A percentile compares a stretch with the other conserved stretches of the same genome.
These are phyloP conservation scores for Vinca minor DNA, from an alignment of 257 asterid genomes.

Conservation along the genomic window DNA sequence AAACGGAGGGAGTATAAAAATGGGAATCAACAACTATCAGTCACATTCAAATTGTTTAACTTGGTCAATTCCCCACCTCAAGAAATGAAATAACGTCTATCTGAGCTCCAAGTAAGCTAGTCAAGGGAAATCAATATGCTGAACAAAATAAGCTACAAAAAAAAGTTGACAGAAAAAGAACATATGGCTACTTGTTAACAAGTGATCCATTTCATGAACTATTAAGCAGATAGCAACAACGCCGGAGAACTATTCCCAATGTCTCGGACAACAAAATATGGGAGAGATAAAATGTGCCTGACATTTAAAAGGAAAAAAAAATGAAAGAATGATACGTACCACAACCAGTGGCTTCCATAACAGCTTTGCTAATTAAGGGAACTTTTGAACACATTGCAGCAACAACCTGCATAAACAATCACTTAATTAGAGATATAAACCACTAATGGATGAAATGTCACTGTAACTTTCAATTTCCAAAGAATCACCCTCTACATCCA, in stretches of 20 bases:
- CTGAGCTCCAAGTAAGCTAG: no score
- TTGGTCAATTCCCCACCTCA: neutral
- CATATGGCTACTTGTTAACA: neutral
- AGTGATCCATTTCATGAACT: neutral
- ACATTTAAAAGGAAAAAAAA: neutral
- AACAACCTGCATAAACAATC: conserved; percentile 44
- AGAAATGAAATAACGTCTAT: no score
- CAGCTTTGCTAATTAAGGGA: conserved; percentile 81
- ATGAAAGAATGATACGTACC: conserved; percentile 51
- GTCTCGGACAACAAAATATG: neutral
- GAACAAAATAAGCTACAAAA: neutral
- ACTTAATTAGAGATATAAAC: conserved; percentile 8
- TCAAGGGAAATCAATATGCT: no score
- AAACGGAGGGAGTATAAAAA: no score
- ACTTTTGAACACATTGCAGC: conserved; percentile 92
- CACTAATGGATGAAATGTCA: neutral
- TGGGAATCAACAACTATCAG: no score
- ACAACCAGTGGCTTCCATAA: conserved; percentile 85
- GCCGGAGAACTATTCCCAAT: neutral
- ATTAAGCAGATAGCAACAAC: neutral
- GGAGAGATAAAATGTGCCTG: no score
- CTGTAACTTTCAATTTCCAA: neutral
- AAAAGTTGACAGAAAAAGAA: neutral
- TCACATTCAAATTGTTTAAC: neutral
- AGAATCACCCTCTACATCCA: neutral